Base-by-base conservation (phyloP, 2,329 filamentous ascomycete species). In the Phaeomoniella chlamydospora region DNA sequence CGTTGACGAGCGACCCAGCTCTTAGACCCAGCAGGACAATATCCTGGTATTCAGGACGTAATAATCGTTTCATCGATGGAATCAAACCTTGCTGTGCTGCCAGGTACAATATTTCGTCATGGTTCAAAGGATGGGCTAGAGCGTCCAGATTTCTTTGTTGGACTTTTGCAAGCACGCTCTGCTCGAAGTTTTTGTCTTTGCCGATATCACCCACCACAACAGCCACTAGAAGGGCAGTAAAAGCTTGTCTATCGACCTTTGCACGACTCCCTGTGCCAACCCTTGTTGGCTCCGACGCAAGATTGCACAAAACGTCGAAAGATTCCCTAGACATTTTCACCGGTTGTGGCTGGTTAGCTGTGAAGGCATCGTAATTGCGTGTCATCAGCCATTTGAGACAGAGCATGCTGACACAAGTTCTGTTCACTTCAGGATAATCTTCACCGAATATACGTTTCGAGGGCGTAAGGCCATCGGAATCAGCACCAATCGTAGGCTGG, bases 201-300 rank as follows among this genome's bases (percentile, higher is more conserved):
- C 58, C 57, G 12, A 60, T 43, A 37, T 60, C 56, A 33, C 59
- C 57, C 35, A 59, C 49, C 4, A 56, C 39, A 37, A 58, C 50
- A 6, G 54, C 49, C 11, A 52, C 44, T 16, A 60, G 42, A 12
- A 60, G 43, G 0, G 49, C 45, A 26, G 52, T 49, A 15, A 57
- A 33, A 45, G 3, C 43, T 31, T 1, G 11, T 12, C n/a, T 17
- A 10, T 34, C 9, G 13, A 34, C 9, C 22, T 9, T 9, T 9
- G 22, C 6, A 6, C 22, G 6, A n/a, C 22, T 26, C 22, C 22
- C 22, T 9, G 22, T 9, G 9, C 22, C n/a, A n/a, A 6, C n/a
- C 22, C 22, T n/a, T 3, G 15, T 26, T 4, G 55, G 29, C n/a
- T 39, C 37, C 2, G 39, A 29, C 4, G n/a, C 18, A 13, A 52